Evolutionary conservation across 805 yeast species (phyloP).

Genomic region (Saccharomycopsis sp.): DNA sequence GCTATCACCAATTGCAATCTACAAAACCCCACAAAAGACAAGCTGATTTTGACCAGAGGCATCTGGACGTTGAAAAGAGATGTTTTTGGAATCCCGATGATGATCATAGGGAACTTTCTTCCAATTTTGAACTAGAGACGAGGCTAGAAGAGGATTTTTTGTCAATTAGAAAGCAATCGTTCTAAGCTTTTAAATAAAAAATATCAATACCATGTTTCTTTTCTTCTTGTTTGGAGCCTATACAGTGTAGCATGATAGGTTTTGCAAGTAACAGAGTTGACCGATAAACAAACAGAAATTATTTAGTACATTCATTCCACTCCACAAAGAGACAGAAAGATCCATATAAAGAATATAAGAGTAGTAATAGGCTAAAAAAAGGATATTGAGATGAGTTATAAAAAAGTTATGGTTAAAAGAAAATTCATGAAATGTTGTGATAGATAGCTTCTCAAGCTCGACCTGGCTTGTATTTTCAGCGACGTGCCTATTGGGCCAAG

Average conservation of each 20-base stretch:
- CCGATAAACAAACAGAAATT: too few relatives aligned
- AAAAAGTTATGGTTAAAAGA: not conserved
- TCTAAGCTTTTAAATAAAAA: too few relatives aligned
- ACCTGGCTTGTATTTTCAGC: too few relatives aligned
- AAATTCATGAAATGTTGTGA: not conserved
- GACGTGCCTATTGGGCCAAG: slow-evolving; percentile 74
- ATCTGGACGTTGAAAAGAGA: slow-evolving; percentile 93
- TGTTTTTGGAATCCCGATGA: slow-evolving; percentile 94
- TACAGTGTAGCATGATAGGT: too few relatives aligned
- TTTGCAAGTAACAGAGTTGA: too few relatives aligned
- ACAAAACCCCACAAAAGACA: slow-evolving; percentile 46
- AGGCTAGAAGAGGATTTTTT: too few relatives aligned
- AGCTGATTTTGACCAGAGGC: slow-evolving; percentile 64
- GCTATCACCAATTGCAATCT: slow-evolving; percentile 84
- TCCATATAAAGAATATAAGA: not conserved
- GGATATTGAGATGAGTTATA: not conserved
- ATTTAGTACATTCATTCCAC: too few relatives aligned
- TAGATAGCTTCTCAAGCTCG: not conserved
- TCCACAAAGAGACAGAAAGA: not conserved
- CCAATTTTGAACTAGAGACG: slow-evolving; percentile 54
- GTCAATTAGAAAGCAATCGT: too few relatives aligned
- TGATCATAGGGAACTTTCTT: slow-evolving; percentile 89
- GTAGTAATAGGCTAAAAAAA: not conserved
- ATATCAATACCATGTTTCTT: too few relatives aligned
- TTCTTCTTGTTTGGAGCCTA: too few relatives aligned